These are phyloP conservation scores for Rhizopogon rudus DNA, from an alignment of 768 basidiomycete genomes.

Conservation along the genomic window DNA sequence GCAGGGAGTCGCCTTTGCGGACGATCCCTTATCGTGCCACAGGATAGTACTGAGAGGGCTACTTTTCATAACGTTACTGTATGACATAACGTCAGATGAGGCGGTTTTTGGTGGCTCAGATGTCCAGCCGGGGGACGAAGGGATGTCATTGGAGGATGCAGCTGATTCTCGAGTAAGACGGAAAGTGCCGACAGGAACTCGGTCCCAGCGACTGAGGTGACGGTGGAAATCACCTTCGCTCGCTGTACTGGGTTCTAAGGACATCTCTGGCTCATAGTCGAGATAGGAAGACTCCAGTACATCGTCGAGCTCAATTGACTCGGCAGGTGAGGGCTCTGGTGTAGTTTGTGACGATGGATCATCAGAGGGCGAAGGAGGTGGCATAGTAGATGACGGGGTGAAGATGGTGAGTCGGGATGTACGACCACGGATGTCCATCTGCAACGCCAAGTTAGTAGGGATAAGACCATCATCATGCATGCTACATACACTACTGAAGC, in stretches of 20 bases:
- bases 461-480: conserved; percentile 5
- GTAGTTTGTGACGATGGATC: conserved; percentile 29
- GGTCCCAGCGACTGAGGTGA: conserved; percentile 66
- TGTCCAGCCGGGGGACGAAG: conserved; percentile 24
- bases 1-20: conserved; percentile 15
- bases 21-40: conserved; percentile 34
- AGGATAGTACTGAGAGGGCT: conserved; percentile 55
- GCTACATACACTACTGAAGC: conserved; percentile 32
- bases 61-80: conserved; percentile 43
- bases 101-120: conserved; percentile 20
- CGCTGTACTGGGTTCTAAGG: conserved; percentile 23
- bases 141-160: conserved; percentile 15
- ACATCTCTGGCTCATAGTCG: conserved; percentile 46
- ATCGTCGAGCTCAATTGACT: conserved; percentile 61
- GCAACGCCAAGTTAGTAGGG: conserved; percentile 5
- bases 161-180: conserved; percentile 47
- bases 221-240: conserved; percentile 31
- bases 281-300: conserved; percentile 73
- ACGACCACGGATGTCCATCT: conserved; percentile 27
- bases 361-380: conserved; percentile 32
- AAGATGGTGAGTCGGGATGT: conserved; percentile 30
- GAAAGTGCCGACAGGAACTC: conserved; percentile 69
- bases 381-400: conserved; percentile 23
- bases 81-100: conserved; percentile 17
- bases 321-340: conserved; percentile 37